Evolutionary conservation across 768 basidiomycete species (phyloP).

Genomic region (Phlebiopsis flavidoalba): DNA sequence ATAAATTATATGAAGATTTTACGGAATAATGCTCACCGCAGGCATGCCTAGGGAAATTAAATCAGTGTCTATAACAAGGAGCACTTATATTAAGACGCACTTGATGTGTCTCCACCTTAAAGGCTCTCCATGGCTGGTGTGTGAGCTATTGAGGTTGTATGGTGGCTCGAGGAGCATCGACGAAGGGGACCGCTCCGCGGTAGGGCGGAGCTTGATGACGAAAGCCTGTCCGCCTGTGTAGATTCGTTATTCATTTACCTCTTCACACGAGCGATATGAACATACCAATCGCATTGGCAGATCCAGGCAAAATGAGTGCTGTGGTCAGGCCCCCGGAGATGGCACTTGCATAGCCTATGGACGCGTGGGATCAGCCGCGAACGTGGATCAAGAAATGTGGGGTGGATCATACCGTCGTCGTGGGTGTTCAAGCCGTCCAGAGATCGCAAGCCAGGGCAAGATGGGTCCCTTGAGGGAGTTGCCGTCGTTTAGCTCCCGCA

Average conservation of each 20-base stretch:
- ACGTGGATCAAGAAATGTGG: background rate
- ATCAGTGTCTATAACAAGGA: background rate
- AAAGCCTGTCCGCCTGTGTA: slow-evolving; percentile 69
- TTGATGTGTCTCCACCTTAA: slow-evolving; percentile 68
- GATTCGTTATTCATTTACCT: background rate
- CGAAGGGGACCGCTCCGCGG: slow-evolving; percentile 59
- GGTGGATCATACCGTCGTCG: slow-evolving; percentile 32
- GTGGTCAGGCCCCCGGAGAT: slow-evolving; percentile 73
- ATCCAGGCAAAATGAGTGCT: slow-evolving; percentile 70
- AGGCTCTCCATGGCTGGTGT: slow-evolving; percentile 22
- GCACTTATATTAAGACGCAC: slow-evolving; percentile 26
- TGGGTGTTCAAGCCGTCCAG: slow-evolving; percentile 78
- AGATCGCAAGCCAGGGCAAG: slow-evolving; percentile 58
- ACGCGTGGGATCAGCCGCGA: background rate
- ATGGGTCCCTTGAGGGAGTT: slow-evolving; percentile 52
- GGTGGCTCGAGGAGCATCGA: slow-evolving; percentile 75
- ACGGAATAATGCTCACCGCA: slow-evolving; percentile 34
- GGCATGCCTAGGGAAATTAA: slow-evolving; percentile 45
- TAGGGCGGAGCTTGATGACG: slow-evolving; percentile 67
- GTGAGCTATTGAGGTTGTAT: slow-evolving; percentile 39
- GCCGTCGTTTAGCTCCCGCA: slow-evolving; percentile 41
- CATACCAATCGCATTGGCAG: slow-evolving; percentile 55
- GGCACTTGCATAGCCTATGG: slow-evolving; percentile 38
- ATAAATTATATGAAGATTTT: background rate
- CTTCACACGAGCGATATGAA: background rate